These are phyloP conservation scores for Colletotrichum higginsianum DNA, from an alignment of 2,329 filamentous ascomycete species.

Conservation along the genomic window DNA sequence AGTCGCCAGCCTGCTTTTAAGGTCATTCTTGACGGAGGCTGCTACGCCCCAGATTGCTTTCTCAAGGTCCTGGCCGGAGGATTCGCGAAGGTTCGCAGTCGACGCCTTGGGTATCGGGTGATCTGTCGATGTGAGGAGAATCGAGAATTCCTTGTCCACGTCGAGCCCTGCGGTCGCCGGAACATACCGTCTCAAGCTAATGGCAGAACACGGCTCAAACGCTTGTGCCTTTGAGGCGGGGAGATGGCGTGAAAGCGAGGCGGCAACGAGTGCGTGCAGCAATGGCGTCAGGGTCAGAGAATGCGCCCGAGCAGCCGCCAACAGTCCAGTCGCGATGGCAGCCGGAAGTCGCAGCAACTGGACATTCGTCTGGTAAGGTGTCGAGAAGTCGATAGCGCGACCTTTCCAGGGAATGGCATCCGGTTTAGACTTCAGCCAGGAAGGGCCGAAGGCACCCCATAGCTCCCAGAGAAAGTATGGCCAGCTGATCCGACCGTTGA, in stretches of 20 bases:
- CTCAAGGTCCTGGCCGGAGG: conserved; percentile 44
- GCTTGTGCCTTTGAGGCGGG: conserved; percentile 50
- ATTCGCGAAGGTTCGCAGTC: conserved; percentile 47
- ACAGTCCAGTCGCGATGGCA: conserved; percentile 48
- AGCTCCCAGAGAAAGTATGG: conserved; percentile 58
- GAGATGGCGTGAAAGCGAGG: conserved; percentile 57
- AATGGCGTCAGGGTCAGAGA: conserved; percentile 64
- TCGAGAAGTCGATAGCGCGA: conserved; percentile 51
- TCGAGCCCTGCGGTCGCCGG: conserved; percentile 47
- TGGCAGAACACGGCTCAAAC: conserved; percentile 59
- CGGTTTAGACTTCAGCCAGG: conserved; percentile 52
- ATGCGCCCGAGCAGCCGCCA: conserved; percentile 58
- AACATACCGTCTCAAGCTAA: conserved; percentile 60
- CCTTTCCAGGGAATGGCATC: conserved; percentile 56
- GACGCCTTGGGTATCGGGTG: conserved; percentile 49
- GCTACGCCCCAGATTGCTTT: conserved; percentile 61
- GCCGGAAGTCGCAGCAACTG: conserved; percentile 55
- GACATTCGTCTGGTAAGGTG: conserved; percentile 55
- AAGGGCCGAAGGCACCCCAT: conserved; percentile 58
- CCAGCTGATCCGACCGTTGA: conserved; percentile 58
- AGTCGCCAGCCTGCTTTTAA: conserved; percentile 51
- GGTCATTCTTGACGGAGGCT: conserved; percentile 51
- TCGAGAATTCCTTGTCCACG: conserved; percentile 53
- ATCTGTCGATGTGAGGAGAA: conserved; percentile 55
- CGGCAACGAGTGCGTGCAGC: conserved; percentile 61